phyloP scores from a whole-genome alignment of 1,139 yeast species.

The Saccharomyces hybrid region DNA sequence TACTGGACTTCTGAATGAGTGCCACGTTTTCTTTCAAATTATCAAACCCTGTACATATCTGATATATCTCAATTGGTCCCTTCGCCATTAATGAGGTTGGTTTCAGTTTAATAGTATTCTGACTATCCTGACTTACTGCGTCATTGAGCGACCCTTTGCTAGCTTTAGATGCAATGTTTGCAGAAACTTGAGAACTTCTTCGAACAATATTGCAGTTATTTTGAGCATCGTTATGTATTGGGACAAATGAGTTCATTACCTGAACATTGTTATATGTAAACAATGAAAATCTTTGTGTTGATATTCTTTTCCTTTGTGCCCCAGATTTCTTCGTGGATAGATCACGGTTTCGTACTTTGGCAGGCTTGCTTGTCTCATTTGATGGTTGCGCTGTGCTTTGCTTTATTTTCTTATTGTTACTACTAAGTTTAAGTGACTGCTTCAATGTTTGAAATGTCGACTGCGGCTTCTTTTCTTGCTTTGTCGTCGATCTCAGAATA shows the following conservation, averaged over 20 bases:
- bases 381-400: neutral
- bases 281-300: conserved; percentile 28
- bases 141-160: neutral
- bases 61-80: conserved; percentile 28
- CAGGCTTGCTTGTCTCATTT: neutral
- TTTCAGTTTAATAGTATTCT: conserved; percentile 8
- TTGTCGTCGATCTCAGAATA: neutral
- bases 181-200: conserved; percentile 12
- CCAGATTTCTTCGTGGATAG: conserved; percentile 4
- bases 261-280: conserved; percentile 24
- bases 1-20: neutral
- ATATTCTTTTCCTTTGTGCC: conserved; percentile 18
- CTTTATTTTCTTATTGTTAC: conserved; percentile 1
- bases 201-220: neutral
- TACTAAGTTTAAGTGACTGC: conserved; percentile 5
- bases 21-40: neutral
- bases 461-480: conserved; percentile 5
- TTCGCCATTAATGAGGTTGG: conserved; percentile 19
- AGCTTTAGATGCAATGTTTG: conserved; percentile 7
- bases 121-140: conserved; percentile 8
- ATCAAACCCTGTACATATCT: conserved; percentile 16
- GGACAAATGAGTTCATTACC: conserved; percentile 16
- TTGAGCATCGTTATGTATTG: neutral
- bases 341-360: neutral
- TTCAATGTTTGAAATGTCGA: conserved; percentile 9